Evolutionary conservation across 148 eudicot species (phyloP).

Genomic region (Polygonum maritimum): DNA sequence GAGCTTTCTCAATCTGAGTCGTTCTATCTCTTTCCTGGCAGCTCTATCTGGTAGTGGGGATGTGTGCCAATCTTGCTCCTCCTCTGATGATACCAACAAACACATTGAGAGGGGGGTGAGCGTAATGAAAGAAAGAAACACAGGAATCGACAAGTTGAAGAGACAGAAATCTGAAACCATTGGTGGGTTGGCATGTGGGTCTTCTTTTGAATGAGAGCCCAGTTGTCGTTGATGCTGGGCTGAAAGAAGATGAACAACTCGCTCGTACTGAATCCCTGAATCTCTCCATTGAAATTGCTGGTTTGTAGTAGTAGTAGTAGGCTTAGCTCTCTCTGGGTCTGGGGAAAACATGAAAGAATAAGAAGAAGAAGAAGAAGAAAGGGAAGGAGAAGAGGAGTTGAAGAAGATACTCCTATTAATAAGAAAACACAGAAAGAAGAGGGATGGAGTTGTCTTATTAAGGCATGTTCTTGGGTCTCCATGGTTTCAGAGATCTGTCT

Average conservation of each 20-base stretch:
- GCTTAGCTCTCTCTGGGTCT: not conserved
- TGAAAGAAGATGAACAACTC: conserved; percentile 8
- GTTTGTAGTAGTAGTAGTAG: not conserved
- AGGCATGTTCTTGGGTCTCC: conserved; percentile 6
- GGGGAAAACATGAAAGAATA: not conserved
- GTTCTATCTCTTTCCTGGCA: conserved; percentile 3
- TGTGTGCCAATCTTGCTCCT: conserved; percentile 1
- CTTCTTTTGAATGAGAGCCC: not conserved
- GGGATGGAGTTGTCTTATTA: conserved; percentile 7
- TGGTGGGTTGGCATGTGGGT: not conserved
- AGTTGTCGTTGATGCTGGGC: not conserved
- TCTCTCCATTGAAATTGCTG: conserved; percentile 5
- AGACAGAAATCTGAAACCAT: not conserved
- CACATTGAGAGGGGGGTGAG: not conserved
- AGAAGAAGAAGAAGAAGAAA: not conserved
- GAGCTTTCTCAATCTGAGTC: conserved; percentile 6
- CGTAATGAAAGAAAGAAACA: not conserved
- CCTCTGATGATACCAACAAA: not conserved
- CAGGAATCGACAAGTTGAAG: not conserved
- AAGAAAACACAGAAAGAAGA: not conserved
- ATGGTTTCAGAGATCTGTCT: conserved; percentile 5
- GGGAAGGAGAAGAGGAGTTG: not conserved
- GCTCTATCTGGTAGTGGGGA: not conserved
- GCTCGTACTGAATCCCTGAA: not conserved
- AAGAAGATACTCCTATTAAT: not conserved